These are phyloP conservation scores for Ilyonectria destructans DNA, from an alignment of 2,329 filamentous ascomycete species.

Conservation along the genomic window DNA sequence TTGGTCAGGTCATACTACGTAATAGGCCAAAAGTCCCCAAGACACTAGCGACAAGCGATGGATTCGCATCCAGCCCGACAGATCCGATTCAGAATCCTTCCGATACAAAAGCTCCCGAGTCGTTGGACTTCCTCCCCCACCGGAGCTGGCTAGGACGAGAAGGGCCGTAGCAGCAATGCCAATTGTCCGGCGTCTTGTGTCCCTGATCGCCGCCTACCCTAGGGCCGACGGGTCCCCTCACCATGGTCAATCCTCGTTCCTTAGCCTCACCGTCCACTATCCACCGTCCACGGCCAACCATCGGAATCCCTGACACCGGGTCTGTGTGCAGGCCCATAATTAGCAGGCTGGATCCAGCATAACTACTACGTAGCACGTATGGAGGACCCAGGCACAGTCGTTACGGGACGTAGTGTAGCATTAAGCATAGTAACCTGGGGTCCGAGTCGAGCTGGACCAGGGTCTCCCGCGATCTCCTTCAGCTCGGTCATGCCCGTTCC, in stretches of 20 bases:
- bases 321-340: background rate
- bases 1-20: background rate
- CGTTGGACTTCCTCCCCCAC: background rate
- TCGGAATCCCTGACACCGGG: background rate
- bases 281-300: background rate
- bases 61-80: background rate
- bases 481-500: slow-evolving; percentile 5
- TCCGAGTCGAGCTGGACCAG: slow-evolving; percentile 1
- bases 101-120: slow-evolving; percentile 8
- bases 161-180: background rate
- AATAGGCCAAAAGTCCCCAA: background rate
- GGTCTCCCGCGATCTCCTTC: background rate
- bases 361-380: background rate
- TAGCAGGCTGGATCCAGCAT: background rate
- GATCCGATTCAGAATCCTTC: slow-evolving; percentile 8
- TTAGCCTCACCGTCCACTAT: background rate
- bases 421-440: background rate
- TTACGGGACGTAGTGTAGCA: background rate
- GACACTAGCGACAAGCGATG: background rate
- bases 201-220: slow-evolving; percentile 1
- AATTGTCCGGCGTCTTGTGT: background rate
- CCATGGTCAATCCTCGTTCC: background rate
- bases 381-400: background rate
- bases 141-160: background rate
- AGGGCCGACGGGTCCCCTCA: background rate